Base-by-base conservation (phyloP, 2,329 filamentous ascomycete species). In the Apiospora phragmitis region DNA sequence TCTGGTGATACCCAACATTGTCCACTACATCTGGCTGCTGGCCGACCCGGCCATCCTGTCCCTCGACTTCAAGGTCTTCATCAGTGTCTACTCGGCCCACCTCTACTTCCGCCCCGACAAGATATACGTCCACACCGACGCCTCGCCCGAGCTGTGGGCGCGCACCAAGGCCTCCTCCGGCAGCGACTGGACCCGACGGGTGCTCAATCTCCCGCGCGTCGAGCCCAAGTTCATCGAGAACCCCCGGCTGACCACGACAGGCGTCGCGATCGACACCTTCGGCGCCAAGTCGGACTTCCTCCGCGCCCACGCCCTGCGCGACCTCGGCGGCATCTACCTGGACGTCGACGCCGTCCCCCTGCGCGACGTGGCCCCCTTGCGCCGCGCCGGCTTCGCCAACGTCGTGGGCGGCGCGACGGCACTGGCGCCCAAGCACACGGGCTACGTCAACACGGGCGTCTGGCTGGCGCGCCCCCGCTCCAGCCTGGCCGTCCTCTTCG, bases 1-100 rank as follows among this genome's bases (percentile, higher is more conserved):
- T 6, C 29, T n/a, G 1, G 59, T 68, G 1, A 68, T 68, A 3
- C 67, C 67, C 12, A 68, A 68, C 35, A 14, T 68, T 4, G 67
- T 68, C n/a, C 67, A 68, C 67, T 68, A 68, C n/a, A 26, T 68
- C n/a, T 68, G 67, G 67, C 67, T 68, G 35, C 29, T 59, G 3
- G 47, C 18, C 18, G 67, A 55, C 26, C 38, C 65, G 14, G n/a
- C 65, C 65, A 26, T 43, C 38, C 26, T 67, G 41, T 45, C 38
- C n/a, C n/a, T 67, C 65, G 65, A 67, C 65, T 67, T 67, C 65
- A 67, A 67, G 41, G 42, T 67, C 38, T 67, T 67, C 26, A 38
- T 67, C 24, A 43, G 38, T 41, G 42, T 67, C n/a, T 67, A 67
- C 41, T 67, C 65, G 5, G 65, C 65, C n/a, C 65, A 67, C n/a